phyloP scores from a whole-genome alignment of 768 basidiomycete species.

The Tulasnella sp. region DNA sequence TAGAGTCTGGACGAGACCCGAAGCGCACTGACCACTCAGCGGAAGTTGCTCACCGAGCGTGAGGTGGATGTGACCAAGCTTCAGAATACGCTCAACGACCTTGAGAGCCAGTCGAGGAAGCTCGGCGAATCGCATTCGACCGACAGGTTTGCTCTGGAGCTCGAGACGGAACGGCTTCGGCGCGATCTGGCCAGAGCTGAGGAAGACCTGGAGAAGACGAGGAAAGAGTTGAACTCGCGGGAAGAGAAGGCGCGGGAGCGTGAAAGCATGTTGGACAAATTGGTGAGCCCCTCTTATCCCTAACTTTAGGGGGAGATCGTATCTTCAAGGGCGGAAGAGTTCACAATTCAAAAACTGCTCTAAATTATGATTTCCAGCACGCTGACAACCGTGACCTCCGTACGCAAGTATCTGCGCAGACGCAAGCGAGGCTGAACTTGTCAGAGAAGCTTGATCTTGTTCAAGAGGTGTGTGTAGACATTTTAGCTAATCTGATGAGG shows the following conservation, averaged over 20 bases:
- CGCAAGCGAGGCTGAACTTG: conserved; percentile 74
- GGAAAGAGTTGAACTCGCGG: conserved; percentile 55
- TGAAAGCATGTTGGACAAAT: conserved; percentile 58
- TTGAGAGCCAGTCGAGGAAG: conserved; percentile 67
- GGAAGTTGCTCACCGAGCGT: conserved; percentile 48
- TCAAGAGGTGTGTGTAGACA: conserved; percentile 32
- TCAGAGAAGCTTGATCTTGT: conserved; percentile 79
- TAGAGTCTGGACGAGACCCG: not conserved
- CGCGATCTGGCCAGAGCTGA: conserved; percentile 74
- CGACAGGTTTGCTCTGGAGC: conserved; percentile 73
- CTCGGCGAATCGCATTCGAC: conserved; percentile 77
- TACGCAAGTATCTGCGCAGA: conserved; percentile 67
- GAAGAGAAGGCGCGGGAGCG: conserved; percentile 57
- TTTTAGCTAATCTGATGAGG: not conserved
- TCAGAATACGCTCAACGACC: conserved; percentile 53
- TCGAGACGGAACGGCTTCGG: conserved; percentile 78
- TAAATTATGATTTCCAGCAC: conserved; percentile 32
- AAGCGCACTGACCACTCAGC: not conserved
- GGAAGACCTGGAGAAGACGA: conserved; percentile 60
- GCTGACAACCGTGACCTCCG: conserved; percentile 73
- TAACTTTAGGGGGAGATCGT: not conserved
- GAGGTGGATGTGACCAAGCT: conserved; percentile 66
- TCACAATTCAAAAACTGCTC: too few species aligned
- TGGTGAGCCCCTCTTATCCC: conserved; percentile 33
- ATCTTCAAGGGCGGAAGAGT: too few species aligned